Percentiles rank a stretch among this genome's conserved stretches.
These are phyloP conservation scores for Solanum etuberosum DNA, from an alignment of 257 asterid species.

Conservation along the genomic window DNA sequence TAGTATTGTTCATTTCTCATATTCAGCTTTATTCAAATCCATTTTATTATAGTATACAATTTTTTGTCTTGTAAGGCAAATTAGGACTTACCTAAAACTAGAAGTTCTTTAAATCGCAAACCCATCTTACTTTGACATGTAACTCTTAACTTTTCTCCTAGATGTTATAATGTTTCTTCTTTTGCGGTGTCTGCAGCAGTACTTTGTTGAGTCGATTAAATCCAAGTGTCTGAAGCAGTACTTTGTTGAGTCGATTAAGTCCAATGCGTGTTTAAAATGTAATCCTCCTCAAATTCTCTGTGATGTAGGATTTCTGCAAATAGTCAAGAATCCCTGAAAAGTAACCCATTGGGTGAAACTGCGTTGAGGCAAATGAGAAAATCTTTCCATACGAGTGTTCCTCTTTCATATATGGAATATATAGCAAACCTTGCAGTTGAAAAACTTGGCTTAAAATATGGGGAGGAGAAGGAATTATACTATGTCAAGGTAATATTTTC, in stretches of 20 bases:
- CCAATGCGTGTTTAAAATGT: background rate
- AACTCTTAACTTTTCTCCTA: background rate
- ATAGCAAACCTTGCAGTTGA: conserved; percentile 18
- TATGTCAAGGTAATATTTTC: conserved; percentile 20
- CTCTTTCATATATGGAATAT: conserved; percentile 24
- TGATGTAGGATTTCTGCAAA: conserved; percentile 18
- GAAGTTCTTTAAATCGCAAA: background rate
- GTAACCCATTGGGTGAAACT: conserved; percentile 2
- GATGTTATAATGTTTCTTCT: background rate
- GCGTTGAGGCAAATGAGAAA: conserved; percentile 15
- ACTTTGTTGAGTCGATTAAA: background rate
- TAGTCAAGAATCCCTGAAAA: conserved; percentile 11
- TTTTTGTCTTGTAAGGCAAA: background rate
- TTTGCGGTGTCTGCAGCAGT: background rate
- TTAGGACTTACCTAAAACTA: background rate
- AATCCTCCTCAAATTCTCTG: background rate
- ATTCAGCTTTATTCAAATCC: background rate
- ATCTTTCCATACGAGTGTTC: conserved; percentile 28
- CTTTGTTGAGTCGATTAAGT: background rate
- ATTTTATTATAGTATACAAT: background rate
- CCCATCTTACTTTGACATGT: background rate
- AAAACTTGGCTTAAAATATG: conserved; percentile 12
- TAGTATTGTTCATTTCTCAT: conserved; percentile 6
- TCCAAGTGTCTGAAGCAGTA: background rate
- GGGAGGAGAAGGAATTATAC: conserved; percentile 25